A percentile compares a stretch with the other conserved stretches of the same genome.
Evolutionary conservation across 345 rosid genomes (phyloP).

Genomic region (Lenwebbia sp.): DNA sequence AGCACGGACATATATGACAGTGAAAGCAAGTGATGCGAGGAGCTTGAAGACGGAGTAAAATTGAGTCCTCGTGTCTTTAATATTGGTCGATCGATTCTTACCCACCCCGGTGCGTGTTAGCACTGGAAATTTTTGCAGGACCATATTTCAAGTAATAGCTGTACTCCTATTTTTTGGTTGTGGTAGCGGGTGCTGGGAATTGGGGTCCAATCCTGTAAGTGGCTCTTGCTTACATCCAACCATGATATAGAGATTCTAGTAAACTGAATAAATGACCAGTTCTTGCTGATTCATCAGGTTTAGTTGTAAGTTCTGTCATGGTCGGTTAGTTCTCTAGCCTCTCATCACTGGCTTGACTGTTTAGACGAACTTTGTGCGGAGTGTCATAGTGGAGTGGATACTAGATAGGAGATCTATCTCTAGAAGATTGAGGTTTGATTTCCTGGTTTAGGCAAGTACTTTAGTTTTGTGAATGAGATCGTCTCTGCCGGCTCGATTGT

Average conservation of each 20-base stretch:
- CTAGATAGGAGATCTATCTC: not conserved
- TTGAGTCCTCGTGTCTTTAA: not conserved
- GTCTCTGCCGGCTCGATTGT: not conserved
- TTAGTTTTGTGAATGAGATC: not conserved
- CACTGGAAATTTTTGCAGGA: not conserved
- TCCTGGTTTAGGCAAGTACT: not conserved
- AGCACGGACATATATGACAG: slow-evolving; percentile 36
- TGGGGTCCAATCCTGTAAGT: not conserved
- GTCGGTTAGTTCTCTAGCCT: not conserved
- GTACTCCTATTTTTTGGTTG: not conserved
- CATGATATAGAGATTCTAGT: not conserved
- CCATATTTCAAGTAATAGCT: not conserved
- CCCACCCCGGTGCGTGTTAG: not conserved
- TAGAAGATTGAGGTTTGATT: not conserved
- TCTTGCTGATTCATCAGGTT: not conserved
- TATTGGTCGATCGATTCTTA: not conserved
- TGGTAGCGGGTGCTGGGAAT: not conserved
- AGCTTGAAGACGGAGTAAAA: not conserved
- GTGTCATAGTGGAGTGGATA: not conserved
- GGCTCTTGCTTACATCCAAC: not conserved
- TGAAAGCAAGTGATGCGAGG: slow-evolving; percentile 37
- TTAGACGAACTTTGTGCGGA: not conserved
- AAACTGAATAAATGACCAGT: not conserved
- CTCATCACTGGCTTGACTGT: not conserved
- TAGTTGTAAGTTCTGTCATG: not conserved